Percentiles rank a stretch among this genome's conserved stretches.
Evolutionary conservation across 1,139 yeast genomes (phyloP).

Genomic region (Cylindricascospora bacillispora): DNA sequence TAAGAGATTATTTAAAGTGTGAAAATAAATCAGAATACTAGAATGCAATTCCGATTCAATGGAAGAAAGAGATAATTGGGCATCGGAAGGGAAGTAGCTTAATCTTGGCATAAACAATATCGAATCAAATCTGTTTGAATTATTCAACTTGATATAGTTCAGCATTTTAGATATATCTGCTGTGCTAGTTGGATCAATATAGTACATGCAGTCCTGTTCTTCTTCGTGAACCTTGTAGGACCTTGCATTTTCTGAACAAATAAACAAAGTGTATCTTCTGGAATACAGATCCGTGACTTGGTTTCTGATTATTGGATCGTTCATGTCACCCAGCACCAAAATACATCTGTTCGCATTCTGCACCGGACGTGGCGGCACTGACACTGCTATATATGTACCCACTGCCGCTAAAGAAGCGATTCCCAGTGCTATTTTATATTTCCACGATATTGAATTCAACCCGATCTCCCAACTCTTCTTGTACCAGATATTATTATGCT

Average conservation of each 20-base stretch:
- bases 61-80: conserved; percentile 13
- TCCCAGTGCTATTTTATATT: too few relatives aligned
- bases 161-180: conserved; percentile 15
- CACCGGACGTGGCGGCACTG: neutral
- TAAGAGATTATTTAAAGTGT: conserved; percentile 12
- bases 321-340: conserved; percentile 24
- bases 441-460: too few relatives aligned
- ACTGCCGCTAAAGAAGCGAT: too few relatives aligned
- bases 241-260: conserved; percentile 20
- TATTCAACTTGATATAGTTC: conserved; percentile 7
- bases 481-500: too few relatives aligned
- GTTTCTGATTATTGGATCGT: conserved; percentile 25
- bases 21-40: conserved; percentile 15
- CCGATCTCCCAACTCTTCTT: too few relatives aligned
- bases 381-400: too few relatives aligned
- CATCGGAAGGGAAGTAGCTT: conserved; percentile 22
- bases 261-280: conserved; percentile 22
- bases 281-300: conserved; percentile 26
- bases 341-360: conserved; percentile 9
- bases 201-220: conserved; percentile 22
- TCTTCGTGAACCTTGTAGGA: conserved; percentile 15
- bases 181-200: conserved; percentile 16
- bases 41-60: conserved; percentile 16
- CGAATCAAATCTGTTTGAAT: conserved; percentile 12
- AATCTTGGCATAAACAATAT: conserved; percentile 24